phyloP scores from a whole-genome alignment of 768 basidiomycete species.

The Psilocybe subaeruginosa region DNA sequence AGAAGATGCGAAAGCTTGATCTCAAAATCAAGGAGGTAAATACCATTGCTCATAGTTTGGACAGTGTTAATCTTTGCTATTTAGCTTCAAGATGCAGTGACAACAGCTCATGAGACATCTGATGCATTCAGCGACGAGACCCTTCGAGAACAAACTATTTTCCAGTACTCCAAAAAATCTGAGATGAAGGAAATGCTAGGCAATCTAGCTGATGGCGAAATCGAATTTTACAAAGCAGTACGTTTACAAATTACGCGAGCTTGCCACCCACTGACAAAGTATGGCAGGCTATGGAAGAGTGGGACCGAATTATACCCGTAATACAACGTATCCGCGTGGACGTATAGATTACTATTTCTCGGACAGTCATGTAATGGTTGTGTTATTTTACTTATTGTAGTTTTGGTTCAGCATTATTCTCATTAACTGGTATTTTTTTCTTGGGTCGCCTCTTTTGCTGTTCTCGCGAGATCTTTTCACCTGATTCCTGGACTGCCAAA shows the following conservation, averaged over 20 bases:
- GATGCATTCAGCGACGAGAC: conserved; percentile 97
- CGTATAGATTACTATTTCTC: conserved; percentile 50
- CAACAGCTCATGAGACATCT: conserved; percentile 92
- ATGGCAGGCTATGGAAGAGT: conserved; percentile 89
- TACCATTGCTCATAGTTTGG: background rate
- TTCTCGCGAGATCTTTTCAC: conserved; percentile 58
- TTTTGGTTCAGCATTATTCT: conserved; percentile 23
- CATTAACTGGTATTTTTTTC: conserved; percentile 18
- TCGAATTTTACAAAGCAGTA: conserved; percentile 91
- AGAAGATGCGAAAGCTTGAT: conserved; percentile 93
- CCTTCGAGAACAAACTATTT: conserved; percentile 85
- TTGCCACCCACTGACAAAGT: conserved; percentile 1
- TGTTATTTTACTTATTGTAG: conserved; percentile 24
- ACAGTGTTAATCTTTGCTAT: background rate
- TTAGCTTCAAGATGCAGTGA: conserved; percentile 95
- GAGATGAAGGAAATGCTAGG: conserved; percentile 98
- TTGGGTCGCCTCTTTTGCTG: conserved; percentile 24
- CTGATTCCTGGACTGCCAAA: conserved; percentile 80
- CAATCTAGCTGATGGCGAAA: conserved; percentile 90
- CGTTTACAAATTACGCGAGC: conserved; percentile 14
- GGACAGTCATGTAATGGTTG: conserved; percentile 11
- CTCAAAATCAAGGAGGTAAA: conserved; percentile 92
- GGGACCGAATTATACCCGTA: conserved; percentile 93
- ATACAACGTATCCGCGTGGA: conserved; percentile 95
- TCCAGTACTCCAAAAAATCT: conserved; percentile 87